Conservation (phyloP, 208 protist species). For the Porcisia deanei region DNA sequence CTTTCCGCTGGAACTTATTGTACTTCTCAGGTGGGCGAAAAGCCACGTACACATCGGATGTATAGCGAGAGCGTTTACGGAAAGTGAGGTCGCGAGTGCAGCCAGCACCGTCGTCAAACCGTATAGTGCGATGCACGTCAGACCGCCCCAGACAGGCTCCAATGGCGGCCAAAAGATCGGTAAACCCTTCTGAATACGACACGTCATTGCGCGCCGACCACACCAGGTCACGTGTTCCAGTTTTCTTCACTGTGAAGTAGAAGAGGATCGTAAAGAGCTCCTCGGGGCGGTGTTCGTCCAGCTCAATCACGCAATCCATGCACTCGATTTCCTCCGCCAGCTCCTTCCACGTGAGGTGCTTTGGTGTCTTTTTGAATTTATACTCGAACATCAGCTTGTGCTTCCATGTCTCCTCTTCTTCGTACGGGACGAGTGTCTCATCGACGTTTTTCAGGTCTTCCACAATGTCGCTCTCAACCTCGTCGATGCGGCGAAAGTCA, state of each 20-base stretch:
- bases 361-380: conserved; percentile 88
- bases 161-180: conserved; percentile 81
- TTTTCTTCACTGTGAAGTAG: conserved; percentile 80
- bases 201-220: conserved; percentile 87
- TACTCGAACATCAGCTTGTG: conserved; percentile 89
- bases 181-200: conserved; percentile 81
- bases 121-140: conserved; percentile 88
- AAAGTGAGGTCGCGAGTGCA: conserved; percentile 78
- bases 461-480: conserved; percentile 84
- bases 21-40: conserved; percentile 82
- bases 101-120: conserved; percentile 82
- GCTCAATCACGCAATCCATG: conserved; percentile 87
- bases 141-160: conserved; percentile 80
- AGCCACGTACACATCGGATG: conserved; percentile 78
- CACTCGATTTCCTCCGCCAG: conserved; percentile 90
- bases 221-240: conserved; percentile 67
- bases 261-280: conserved; percentile 89
- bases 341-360: conserved; percentile 89
- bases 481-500: conserved; percentile 86
- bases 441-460: conserved; percentile 59
- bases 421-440: conserved; percentile 70
- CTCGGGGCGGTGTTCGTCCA: conserved; percentile 86
- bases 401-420: conserved; percentile 86
- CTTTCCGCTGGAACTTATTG: conserved; percentile 81
- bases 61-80: conserved; percentile 86